Base-by-base conservation (phyloP, 1,284 basidiomycete genomes). In the Xerocomus amazonicus region DNA sequence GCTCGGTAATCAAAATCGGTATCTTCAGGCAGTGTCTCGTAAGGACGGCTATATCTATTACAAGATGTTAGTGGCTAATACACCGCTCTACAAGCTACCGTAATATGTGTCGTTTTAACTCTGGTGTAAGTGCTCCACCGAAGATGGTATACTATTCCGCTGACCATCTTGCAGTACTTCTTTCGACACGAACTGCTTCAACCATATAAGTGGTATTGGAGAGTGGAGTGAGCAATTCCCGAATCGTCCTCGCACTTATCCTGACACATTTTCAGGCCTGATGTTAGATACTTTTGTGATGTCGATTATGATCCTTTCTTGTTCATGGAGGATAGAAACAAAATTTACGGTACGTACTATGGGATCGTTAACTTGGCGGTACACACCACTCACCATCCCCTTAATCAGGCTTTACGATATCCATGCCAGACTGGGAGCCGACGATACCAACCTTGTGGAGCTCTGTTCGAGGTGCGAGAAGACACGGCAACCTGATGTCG, bases 81-180 rank as follows among this genome's bases (percentile, higher is more conserved):
- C 14, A 43, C 39, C 26, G 5, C 26, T 32, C 9, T 10, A 57
- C n/a, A n/a, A 80, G 77, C n/a, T 85, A 85, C 58, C 75, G 82
- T 26, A 84, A 85, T 53, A 83, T 91, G 88, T 92, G 89, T 66
- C 79, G 91, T 40, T 94, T 88, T 70, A 88, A 92, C 63, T 87
- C 87, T 19, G 90, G 90, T 29, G 88, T 87, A 67, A 65, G 86
- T 61, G 13, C 14, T 32, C 37, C 46, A 23, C 38, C 43, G 48
- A 19, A 53, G 10, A 8, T 16, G 33, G n/a, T 34, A 36, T 38
- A 28, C 1, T 14, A n/a, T 27, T 40, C 35, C n/a, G 27, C 48
- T 59, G 36, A 57, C 28, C 36, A 38, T 43, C 47, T 27, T 45
- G 6, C 54, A 87, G 83, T 88, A 83, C 70, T 89, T 92, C 71